phyloP scores from a whole-genome alignment of 148 eudicot genomes.

The Diospyros kaki region DNA sequence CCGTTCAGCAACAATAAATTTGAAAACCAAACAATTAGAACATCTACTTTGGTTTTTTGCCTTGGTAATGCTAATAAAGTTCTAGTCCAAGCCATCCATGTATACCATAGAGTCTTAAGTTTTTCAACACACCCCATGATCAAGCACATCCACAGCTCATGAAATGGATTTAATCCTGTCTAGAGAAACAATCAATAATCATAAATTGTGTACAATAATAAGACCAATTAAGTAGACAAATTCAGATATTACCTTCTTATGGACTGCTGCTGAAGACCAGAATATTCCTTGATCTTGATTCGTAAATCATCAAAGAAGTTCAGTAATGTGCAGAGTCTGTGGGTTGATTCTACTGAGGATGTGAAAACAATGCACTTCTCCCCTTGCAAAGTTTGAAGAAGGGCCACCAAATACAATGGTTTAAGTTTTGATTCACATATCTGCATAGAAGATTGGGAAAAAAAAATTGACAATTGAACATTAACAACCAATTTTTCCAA shows the following conservation, averaged over 20 bases:
- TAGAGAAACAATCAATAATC: not conserved
- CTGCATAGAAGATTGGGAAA: conserved; percentile 37
- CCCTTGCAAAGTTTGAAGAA: conserved; percentile 65
- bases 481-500: not conserved
- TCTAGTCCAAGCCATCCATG: not conserved
- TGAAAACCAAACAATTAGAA: conserved; percentile 1
- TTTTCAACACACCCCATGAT: not conserved
- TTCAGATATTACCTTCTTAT: conserved; percentile 57
- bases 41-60: not conserved
- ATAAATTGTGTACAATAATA: not conserved
- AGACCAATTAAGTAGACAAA: not conserved
- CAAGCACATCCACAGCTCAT: conserved; percentile 8
- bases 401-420: conserved; percentile 70
- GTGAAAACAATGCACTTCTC: conserved; percentile 93
- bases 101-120: not conserved
- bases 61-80: not conserved
- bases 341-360: conserved; percentile 83
- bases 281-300: conserved; percentile 73
- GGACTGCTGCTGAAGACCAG: conserved; percentile 77
- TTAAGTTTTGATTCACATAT: conserved; percentile 71
- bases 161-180: not conserved
- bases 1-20: not conserved
- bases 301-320: conserved; percentile 62
- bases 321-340: conserved; percentile 62
- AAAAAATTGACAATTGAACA: not conserved